Percentiles rank a stretch among this genome's conserved stretches.
phyloP scores from a whole-genome alignment of 208 protist species.

The Leishmania tarentolae region DNA sequence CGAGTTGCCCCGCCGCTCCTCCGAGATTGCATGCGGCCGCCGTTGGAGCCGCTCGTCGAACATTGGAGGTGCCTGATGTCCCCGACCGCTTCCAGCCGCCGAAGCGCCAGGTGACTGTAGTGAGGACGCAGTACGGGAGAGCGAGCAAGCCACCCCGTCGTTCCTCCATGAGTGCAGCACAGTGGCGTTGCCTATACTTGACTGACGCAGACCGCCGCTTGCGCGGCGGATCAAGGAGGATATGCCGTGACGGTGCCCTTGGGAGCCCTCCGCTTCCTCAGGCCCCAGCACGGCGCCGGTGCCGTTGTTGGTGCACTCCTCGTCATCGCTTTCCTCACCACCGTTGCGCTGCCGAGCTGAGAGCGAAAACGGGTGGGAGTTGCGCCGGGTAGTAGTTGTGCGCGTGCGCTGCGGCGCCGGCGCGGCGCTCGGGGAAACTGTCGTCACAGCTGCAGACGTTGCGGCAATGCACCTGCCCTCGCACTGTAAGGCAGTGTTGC shows the following conservation, averaged over 20 bases:
- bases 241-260: not conserved
- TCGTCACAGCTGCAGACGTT: not conserved
- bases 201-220: conserved; percentile 2
- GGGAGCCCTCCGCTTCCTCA: not conserved
- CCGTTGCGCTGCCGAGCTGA: conserved; percentile 1
- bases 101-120: not conserved
- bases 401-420: not conserved
- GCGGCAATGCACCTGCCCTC: not conserved
- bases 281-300: not conserved
- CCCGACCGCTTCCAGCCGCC: not conserved
- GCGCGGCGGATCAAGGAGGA: conserved; percentile 4
- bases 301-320: not conserved
- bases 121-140: conserved; percentile 1
- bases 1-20: conserved; percentile 21
- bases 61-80: not conserved
- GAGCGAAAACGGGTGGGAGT: conserved; percentile 18
- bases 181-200: conserved; percentile 12
- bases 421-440: not conserved
- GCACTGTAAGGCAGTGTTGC: not conserved
- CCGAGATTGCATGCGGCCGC: not conserved
- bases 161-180: conserved; percentile 5
- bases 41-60: conserved; percentile 18
- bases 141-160: conserved; percentile 15
- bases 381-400: not conserved
- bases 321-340: not conserved